These are phyloP conservation scores for Diaporthe australafricana DNA, from an alignment of 2,329 filamentous ascomycete species.

Conservation along the genomic window DNA sequence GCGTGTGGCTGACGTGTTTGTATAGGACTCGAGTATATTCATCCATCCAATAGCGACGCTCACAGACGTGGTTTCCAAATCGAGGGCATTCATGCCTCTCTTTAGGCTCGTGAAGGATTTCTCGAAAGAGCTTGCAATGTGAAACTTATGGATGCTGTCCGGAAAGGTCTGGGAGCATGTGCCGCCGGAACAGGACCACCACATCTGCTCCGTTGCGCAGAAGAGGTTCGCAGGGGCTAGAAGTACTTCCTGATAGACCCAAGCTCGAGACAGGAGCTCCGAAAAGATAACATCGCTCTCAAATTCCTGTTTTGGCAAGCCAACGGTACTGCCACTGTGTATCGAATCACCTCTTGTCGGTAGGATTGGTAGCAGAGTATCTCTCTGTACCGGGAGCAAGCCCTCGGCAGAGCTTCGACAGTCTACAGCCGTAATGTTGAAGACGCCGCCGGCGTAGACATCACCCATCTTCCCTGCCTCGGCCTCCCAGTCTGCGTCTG, in stretches of 20 bases:
- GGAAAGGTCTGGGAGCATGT: slow-evolving; percentile 1
- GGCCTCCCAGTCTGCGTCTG: neutral
- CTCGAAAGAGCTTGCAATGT: neutral
- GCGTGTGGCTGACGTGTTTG: neutral
- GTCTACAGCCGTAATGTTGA: slow-evolving; percentile 1
- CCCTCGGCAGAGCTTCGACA: neutral
- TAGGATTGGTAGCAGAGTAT: neutral
- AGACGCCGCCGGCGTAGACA: slow-evolving; percentile 10
- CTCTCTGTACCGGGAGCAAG: neutral
- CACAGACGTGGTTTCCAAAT: neutral
- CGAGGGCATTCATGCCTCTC: neutral
- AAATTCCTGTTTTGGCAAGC: neutral
- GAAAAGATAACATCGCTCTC: slow-evolving; percentile 3
- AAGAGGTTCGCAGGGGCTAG: slow-evolving; percentile 16
- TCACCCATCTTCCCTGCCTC: slow-evolving; percentile 16
- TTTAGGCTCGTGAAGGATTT: neutral
- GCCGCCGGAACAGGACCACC: slow-evolving; percentile 5
- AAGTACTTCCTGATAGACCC: slow-evolving; percentile 23
- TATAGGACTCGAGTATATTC: neutral
- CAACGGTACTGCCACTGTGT: neutral
- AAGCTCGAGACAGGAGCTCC: slow-evolving; percentile 18
- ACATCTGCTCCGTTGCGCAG: slow-evolving; percentile 2
- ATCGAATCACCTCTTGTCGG: neutral
- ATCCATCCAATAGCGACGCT: neutral
- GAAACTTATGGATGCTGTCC: neutral